These are phyloP conservation scores for Suillus tomentosus DNA, from an alignment of 768 basidiomycete species.

Conservation along the genomic window DNA sequence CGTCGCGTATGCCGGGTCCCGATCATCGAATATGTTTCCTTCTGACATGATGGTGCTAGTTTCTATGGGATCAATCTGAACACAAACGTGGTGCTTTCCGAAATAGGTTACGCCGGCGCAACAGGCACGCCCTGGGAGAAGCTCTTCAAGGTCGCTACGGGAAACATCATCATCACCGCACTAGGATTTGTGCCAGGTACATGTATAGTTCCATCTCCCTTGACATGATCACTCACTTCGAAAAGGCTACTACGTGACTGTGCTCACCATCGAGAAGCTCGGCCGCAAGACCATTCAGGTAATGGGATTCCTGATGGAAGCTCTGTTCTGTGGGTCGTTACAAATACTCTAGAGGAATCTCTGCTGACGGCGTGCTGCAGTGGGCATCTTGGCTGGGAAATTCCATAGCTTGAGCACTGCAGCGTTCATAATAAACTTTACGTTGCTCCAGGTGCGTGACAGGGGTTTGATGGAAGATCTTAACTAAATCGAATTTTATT, in stretches of 20 bases:
- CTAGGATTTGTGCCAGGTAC: slow-evolving; percentile 79
- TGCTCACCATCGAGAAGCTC: slow-evolving; percentile 70
- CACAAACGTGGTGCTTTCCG: slow-evolving; percentile 74
- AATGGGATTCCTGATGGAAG: slow-evolving; percentile 71
- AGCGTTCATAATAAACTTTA: slow-evolving; percentile 72
- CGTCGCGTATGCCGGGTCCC: slow-evolving; percentile 47
- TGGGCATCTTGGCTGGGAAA: slow-evolving; percentile 68
- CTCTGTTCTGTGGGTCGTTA: slow-evolving; percentile 56
- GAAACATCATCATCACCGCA: slow-evolving; percentile 70
- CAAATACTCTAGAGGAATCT: slow-evolving; percentile 10
- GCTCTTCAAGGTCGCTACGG: slow-evolving; percentile 66
- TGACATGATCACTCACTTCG: not conserved
- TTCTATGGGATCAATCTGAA: slow-evolving; percentile 80
- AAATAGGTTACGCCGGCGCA: slow-evolving; percentile 67
- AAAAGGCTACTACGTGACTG: slow-evolving; percentile 66
- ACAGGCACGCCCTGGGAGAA: slow-evolving; percentile 61
- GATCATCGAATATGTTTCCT: slow-evolving; percentile 17
- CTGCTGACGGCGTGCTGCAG: slow-evolving; percentile 29
- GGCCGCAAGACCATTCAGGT: slow-evolving; percentile 78
- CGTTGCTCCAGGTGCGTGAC: slow-evolving; percentile 55
- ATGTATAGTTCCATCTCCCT: slow-evolving; percentile 7
- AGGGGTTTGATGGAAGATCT: not conserved
- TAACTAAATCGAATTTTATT: not conserved
- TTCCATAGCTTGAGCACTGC: slow-evolving; percentile 58
- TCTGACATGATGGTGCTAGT: slow-evolving; percentile 30